phyloP scores from a whole-genome alignment of 2,329 filamentous ascomycete species.

The Cadophora gregata region DNA sequence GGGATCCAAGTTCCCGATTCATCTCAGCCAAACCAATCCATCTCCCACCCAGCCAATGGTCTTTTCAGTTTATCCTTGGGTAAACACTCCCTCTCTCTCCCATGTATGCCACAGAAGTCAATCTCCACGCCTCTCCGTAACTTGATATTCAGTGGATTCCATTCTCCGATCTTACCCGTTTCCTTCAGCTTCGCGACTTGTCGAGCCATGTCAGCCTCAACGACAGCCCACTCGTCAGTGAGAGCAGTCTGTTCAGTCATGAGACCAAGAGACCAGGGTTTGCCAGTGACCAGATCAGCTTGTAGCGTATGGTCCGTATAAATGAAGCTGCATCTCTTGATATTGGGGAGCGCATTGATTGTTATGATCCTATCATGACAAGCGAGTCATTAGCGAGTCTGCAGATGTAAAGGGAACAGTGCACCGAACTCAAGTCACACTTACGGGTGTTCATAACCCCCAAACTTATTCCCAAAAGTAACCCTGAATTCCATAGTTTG shows the following conservation, averaged over 20 bases:
- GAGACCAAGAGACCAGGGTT: slow-evolving; percentile 21
- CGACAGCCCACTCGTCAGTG: not conserved
- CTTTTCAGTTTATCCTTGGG: slow-evolving; percentile 4
- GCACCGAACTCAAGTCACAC: not conserved
- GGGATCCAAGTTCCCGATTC: not conserved
- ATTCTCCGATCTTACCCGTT: not conserved
- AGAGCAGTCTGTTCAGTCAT: slow-evolving; percentile 7
- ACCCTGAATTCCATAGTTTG: slow-evolving; percentile 11
- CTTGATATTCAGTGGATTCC: not conserved
- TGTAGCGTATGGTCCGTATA: slow-evolving; percentile 20
- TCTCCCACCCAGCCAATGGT: slow-evolving; percentile 5
- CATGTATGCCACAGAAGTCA: slow-evolving; percentile 21
- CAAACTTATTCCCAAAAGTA: slow-evolving; percentile 13
- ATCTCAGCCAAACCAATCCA: slow-evolving; percentile 24
- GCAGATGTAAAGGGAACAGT: not conserved
- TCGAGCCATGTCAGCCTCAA: not conserved
- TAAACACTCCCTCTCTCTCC: slow-evolving; percentile 14
- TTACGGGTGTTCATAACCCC: slow-evolving; percentile 25
- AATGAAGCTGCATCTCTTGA: slow-evolving; percentile 23
- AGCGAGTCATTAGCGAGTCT: not conserved
- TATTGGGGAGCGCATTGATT: slow-evolving; percentile 1
- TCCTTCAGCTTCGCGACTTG: not conserved
- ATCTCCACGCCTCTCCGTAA: slow-evolving; percentile 16
- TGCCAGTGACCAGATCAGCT: slow-evolving; percentile 4
- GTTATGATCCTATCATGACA: not conserved